A percentile compares a stretch with the other conserved stretches of the same genome.
Evolutionary conservation across 305 asterid genomes (phyloP).

Genomic region (Solanum hybrid): DNA sequence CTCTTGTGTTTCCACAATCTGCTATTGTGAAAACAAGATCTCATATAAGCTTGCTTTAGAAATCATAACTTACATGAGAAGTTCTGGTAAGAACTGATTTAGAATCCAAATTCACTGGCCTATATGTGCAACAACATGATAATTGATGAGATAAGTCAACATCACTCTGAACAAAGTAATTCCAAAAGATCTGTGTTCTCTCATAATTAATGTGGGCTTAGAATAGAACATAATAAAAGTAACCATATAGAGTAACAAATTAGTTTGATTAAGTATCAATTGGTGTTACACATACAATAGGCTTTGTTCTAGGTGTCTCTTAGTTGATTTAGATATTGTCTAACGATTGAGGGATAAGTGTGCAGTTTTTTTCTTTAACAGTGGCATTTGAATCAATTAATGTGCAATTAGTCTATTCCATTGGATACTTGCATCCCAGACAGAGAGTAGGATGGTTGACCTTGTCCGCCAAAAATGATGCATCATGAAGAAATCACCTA

Average conservation of each 20-base stretch:
- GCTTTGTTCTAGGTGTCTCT: background rate
- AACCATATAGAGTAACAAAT: background rate
- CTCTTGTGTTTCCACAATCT: background rate
- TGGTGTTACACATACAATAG: background rate
- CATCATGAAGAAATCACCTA: background rate
- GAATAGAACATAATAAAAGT: background rate
- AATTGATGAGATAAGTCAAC: background rate
- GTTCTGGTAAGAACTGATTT: background rate
- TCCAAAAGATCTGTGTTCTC: background rate
- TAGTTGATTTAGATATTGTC: background rate
- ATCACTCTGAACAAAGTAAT: background rate
- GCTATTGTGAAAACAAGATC: background rate
- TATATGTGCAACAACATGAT: background rate
- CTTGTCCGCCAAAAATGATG: background rate
- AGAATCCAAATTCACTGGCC: background rate
- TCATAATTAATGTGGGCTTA: background rate
- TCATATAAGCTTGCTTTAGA: background rate
- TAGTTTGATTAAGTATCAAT: background rate
- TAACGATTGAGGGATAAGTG: background rate
- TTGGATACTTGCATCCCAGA: background rate
- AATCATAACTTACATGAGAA: background rate
- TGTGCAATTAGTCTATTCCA: background rate
- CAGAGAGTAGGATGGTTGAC: background rate
- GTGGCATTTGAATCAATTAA: background rate
- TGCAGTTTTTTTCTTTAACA: background rate